These are phyloP conservation scores for Cocos nucifera DNA, from an alignment of 176 grass and related monocot genomes.

Conservation along the genomic window DNA sequence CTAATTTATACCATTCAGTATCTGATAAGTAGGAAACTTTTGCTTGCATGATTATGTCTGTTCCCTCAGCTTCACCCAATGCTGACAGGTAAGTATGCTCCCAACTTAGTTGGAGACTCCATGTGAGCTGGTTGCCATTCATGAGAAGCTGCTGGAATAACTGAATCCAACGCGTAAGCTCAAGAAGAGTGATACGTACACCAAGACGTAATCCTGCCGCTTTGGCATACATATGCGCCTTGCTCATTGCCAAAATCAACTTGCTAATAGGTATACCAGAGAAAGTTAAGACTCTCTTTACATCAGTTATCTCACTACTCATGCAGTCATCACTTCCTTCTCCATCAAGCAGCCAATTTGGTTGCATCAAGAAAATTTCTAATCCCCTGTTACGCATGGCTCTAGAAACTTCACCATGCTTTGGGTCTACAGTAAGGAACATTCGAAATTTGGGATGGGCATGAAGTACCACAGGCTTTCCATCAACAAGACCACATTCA, in stretches of 20 bases:
- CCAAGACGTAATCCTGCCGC: constrained; percentile 50
- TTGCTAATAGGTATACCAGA: constrained; percentile 55
- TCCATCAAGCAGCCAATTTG: constrained; percentile 25
- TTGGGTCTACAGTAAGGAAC: constrained; percentile 89
- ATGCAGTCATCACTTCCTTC: constrained; percentile 6
- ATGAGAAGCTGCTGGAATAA: constrained; percentile 74
- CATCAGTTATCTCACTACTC: constrained; percentile 36
- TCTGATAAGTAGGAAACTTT: constrained; percentile 55
- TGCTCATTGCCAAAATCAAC: constrained; percentile 61
- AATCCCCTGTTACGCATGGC: constrained; percentile 92
- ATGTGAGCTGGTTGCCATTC: constrained; percentile 72
- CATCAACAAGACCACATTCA: constrained; percentile 92
- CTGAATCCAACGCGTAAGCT: constrained; percentile 76
- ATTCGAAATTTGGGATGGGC: constrained; percentile 76
- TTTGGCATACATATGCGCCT: constrained; percentile 76
- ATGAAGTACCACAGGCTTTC: constrained; percentile 52
- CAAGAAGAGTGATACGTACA: constrained; percentile 69
- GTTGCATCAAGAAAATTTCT: constrained; percentile 70
- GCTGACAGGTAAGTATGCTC: constrained; percentile 83
- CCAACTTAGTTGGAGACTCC: constrained; percentile 95
- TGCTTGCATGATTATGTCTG: constrained; percentile 39
- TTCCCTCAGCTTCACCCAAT: constrained; percentile 65
- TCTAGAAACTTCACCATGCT: constrained; percentile 85
- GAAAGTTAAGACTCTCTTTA: constrained; percentile 58
- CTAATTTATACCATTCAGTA: constrained; percentile 28